These are phyloP conservation scores for carrot (Daucus carota) DNA, from an alignment of 129 eudicot species.

Conservation along the genomic window DH1_v3.0 NC_030387.2:34372001-34372500, in stretches of 20 bases:
- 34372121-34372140: constrained; percentile 76
- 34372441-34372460: constrained; percentile 79
- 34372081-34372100: constrained; percentile 60
- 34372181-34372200: constrained; percentile 76
- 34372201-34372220: constrained; percentile 74
- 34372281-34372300: constrained; percentile 73
- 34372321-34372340: constrained; percentile 38
- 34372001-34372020: constrained; percentile 19
- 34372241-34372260: constrained; percentile 68
- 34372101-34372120: constrained; percentile 35
- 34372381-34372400: constrained; percentile 58
- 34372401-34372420: constrained; percentile 68
- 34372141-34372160: constrained; percentile 67
- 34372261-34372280: constrained; percentile 72
- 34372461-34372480: constrained; percentile 81
- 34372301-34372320: constrained; percentile 88
- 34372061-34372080: constrained; percentile 64
- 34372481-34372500: constrained; percentile 87
- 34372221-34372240: constrained; percentile 53
- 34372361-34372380: constrained; percentile 47
- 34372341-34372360: constrained; percentile 10
- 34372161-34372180: constrained; percentile 64
- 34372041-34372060: constrained; percentile 47
- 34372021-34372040: constrained; percentile 18
- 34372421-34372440: constrained; percentile 55